A percentile compares a stretch with the other conserved stretches of the same genome.
phyloP scores from a whole-genome alignment of 1,139 yeast species.

The Debaryomyces nepalensis region DNA sequence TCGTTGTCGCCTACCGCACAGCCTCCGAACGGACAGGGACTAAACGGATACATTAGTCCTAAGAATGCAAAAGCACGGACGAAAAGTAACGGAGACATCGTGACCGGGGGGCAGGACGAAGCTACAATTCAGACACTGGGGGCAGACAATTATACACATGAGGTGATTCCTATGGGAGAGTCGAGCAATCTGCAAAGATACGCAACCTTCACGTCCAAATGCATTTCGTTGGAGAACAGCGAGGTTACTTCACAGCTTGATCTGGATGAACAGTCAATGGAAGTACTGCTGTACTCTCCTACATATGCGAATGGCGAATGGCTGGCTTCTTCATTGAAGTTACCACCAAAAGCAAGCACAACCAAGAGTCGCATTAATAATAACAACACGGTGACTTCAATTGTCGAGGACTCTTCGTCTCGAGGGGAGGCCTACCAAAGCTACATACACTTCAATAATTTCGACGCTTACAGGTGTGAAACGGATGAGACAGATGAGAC shows the following conservation, averaged over 20 bases:
- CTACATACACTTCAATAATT: not conserved
- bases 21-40: not conserved
- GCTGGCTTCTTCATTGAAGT: not conserved
- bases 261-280: constrained; percentile 12
- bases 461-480: constrained; percentile 10
- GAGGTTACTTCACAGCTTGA: constrained; percentile 42
- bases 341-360: not conserved
- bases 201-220: constrained; percentile 42
- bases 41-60: too few relatives aligned
- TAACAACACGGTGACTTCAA: not conserved
- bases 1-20: constrained; percentile 9
- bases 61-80: too few relatives aligned
- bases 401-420: not conserved
- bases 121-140: too few relatives aligned
- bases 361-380: not conserved
- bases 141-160: constrained; percentile 13
- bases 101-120: too few relatives aligned
- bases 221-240: constrained; percentile 44
- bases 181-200: constrained; percentile 23
- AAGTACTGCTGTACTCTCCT: not conserved
- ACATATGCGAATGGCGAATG: too few relatives aligned
- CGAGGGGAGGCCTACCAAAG: not conserved
- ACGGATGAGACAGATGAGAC: constrained; percentile 14
- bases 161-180: constrained; percentile 11
- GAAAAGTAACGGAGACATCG: not conserved